A percentile compares a stretch with the other conserved stretches of the same genome.
phyloP scores from a whole-genome alignment of 2,329 filamentous ascomycete species.

The Phaeosphaeriaceae sp. region DNA sequence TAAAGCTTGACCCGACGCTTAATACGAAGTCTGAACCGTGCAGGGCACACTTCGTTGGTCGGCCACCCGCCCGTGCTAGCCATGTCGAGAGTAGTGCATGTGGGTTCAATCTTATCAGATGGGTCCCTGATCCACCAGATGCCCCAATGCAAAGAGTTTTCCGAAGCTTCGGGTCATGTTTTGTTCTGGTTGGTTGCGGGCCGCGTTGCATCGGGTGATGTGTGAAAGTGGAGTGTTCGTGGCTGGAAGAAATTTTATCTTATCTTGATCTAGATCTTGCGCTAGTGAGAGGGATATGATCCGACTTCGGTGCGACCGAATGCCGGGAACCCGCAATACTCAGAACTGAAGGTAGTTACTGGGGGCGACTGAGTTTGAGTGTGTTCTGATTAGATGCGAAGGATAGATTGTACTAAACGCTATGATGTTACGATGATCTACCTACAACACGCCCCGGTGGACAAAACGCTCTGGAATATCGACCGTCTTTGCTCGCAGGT shows the following conservation, averaged over 20 bases:
- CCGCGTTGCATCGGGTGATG: background rate
- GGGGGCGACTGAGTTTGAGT: background rate
- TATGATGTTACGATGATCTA: background rate
- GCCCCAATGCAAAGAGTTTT: background rate
- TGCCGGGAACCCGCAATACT: background rate
- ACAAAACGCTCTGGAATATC: conserved; percentile 55
- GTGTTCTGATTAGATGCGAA: background rate
- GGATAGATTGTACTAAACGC: background rate
- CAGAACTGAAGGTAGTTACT: no score
- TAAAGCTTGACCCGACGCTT: conserved; percentile 15
- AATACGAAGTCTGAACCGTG: background rate
- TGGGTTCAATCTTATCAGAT: conserved; percentile 22
- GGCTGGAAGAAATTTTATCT: conserved; percentile 19
- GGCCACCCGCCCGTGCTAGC: conserved; percentile 1
- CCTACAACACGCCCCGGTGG: conserved; percentile 40
- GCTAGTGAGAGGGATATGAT: conserved; percentile 1
- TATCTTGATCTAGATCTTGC: conserved; percentile 23
- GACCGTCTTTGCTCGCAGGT: conserved; percentile 54
- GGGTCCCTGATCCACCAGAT: conserved; percentile 1
- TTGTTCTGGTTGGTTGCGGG: background rate
- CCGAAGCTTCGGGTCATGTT: background rate
- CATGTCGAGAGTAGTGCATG: background rate
- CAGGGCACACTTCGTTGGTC: background rate
- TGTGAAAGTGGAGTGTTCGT: background rate
- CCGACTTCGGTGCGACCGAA: background rate